These are phyloP conservation scores for Lasiosphaeria miniovina DNA, from an alignment of 495 filamentous ascomycete genomes.

Conservation along the genomic window DNA sequence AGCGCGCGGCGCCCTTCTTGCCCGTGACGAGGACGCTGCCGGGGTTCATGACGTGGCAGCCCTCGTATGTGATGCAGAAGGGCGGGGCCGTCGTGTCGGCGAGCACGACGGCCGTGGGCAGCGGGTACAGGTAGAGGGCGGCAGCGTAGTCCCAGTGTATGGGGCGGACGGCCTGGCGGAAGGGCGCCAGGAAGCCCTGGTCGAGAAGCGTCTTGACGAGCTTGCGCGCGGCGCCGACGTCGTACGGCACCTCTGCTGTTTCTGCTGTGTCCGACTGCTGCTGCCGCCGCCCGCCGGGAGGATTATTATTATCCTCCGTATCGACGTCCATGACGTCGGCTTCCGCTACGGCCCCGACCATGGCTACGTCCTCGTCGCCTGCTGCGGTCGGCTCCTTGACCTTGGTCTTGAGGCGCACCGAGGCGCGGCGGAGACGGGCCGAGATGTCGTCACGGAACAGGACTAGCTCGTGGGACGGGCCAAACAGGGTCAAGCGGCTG, in stretches of 20 bases:
- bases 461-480: constrained; percentile 78
- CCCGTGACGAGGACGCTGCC: constrained; percentile 66
- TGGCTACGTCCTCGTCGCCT: constrained; percentile 33
- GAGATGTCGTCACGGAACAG: constrained; percentile 83
- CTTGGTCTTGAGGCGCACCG: constrained; percentile 56
- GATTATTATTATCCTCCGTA: background rate
- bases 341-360: constrained; percentile 24
- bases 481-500: constrained; percentile 74
- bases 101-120: constrained; percentile 79
- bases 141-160: constrained; percentile 81
- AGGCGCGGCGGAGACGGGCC: constrained; percentile 68
- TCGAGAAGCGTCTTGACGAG: constrained; percentile 91
- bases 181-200: constrained; percentile 84
- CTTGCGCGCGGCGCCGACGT: constrained; percentile 65
- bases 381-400: background rate
- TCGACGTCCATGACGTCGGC: constrained; percentile 50
- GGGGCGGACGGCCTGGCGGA: constrained; percentile 70
- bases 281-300: background rate
- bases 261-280: constrained; percentile 1
- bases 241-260: constrained; percentile 38
- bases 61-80: constrained; percentile 87
- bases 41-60: constrained; percentile 94
- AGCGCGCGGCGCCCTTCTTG: constrained; percentile 62
- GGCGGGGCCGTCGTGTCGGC: constrained; percentile 75
- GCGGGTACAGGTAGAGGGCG: constrained; percentile 75